Evolutionary conservation across 176 grass and related monocot species (phyloP).

Genomic region (Elaeis guineensis): DNA sequence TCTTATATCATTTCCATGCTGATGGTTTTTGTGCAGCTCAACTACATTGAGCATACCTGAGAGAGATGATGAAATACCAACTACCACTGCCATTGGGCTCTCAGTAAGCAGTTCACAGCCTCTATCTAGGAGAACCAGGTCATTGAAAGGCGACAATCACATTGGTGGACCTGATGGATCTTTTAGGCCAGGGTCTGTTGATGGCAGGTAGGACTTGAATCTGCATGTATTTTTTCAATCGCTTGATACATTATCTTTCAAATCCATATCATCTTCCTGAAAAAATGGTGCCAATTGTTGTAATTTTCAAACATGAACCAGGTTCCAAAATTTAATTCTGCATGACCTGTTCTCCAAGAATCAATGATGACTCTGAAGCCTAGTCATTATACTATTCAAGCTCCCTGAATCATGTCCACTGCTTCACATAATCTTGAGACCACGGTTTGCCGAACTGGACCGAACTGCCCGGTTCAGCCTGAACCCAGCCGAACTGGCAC

Average conservation of each 20-base stretch:
- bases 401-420: too few relatives aligned
- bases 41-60: constrained; percentile 50
- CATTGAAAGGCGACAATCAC: constrained; percentile 62
- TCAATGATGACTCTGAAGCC: too few relatives aligned
- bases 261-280: neutral
- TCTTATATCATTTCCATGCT: neutral
- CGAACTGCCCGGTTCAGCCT: too few relatives aligned
- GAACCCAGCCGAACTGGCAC: too few relatives aligned
- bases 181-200: constrained; percentile 53
- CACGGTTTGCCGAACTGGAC: too few relatives aligned
- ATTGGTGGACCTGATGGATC: constrained; percentile 43
- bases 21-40: constrained; percentile 35
- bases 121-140: constrained; percentile 67
- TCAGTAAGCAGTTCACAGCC: constrained; percentile 52
- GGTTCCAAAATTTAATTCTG: too few relatives aligned
- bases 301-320: too few relatives aligned
- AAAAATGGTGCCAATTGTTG: too few relatives aligned
- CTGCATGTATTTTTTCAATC: constrained; percentile 7
- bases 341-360: too few relatives aligned
- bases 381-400: too few relatives aligned
- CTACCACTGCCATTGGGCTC: constrained; percentile 31
- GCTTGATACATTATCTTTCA: constrained; percentile 6
- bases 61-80: constrained; percentile 45
- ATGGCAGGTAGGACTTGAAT: constrained; percentile 54
- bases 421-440: too few relatives aligned